A percentile compares a stretch with the other conserved stretches of the same genome.
phyloP scores from a whole-genome alignment of 2,329 filamentous ascomycete species.

The Aspergillus awamori region DNA sequence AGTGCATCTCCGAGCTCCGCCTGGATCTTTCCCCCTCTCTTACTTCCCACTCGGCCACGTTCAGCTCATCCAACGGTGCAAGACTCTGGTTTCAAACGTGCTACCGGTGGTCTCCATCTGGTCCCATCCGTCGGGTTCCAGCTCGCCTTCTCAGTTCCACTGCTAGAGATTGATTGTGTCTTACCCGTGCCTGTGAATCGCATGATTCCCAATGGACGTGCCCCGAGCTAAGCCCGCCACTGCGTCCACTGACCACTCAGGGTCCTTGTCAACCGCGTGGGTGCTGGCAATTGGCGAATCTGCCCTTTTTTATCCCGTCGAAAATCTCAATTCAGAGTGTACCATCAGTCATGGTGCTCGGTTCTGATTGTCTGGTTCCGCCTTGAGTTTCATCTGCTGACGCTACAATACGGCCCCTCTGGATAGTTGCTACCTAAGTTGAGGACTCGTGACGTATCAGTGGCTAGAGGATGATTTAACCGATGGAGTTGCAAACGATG shows the following conservation, averaged over 20 bases:
- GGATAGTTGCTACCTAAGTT: not conserved
- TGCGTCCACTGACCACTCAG: not conserved
- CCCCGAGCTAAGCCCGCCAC: not conserved
- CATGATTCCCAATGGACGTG: constrained; percentile 6
- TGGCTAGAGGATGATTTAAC: not conserved
- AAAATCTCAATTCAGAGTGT: too few species aligned
- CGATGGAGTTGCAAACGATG: not conserved
- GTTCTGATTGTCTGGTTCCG: not conserved
- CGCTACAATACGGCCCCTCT: not conserved
- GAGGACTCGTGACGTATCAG: not conserved
- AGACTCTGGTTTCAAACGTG: not conserved
- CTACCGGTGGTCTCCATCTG: not conserved
- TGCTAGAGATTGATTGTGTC: constrained; percentile 12
- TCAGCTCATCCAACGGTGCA: not conserved
- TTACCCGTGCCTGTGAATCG: constrained; percentile 1
- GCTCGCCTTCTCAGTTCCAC: not conserved
- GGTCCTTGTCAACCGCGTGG: not conserved
- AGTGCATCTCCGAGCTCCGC: not conserved
- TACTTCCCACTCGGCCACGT: not conserved
- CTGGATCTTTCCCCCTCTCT: not conserved
- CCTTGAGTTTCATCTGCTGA: not conserved
- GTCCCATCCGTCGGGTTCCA: not conserved
- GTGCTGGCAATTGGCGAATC: not conserved
- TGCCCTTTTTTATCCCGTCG: too few species aligned
- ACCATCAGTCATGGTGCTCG: not conserved